Base-by-base conservation (phyloP, 169 alveolate genomes). In the Plasmodium reichenowi region DNA sequence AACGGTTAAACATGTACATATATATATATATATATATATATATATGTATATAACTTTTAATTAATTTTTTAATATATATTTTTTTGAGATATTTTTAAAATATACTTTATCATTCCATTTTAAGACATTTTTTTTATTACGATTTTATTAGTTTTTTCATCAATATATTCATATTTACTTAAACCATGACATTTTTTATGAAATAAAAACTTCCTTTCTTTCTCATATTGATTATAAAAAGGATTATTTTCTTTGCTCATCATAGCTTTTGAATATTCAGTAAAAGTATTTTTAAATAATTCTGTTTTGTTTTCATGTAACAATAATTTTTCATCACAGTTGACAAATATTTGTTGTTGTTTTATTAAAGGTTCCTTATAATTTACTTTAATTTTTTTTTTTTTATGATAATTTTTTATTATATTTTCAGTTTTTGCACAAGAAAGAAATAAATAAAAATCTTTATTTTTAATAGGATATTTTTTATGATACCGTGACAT, bases 141-240 rank as follows among this genome's bases (percentile, higher is more conserved):
- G 15, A 80, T 80, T 56, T 80, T 80, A 17, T 74, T 74, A 43
- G 83, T 67, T 12, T 43, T 29, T 59, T 66, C 72, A 68, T 80
- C 90, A 52, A 52, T 20, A 71, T 17, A 66, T 50, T 80, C 90
- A 45, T n/a, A 13, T 67, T 80, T 80, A 54, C 72, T 80, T 68
- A 80, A 67, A 7, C 90, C 90, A 47, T 80, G 90, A 13, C 80
- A 80, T 24, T 80, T 80, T 48, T 56, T 67, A 50, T 47, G 45
- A 54, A 80, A 80, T 38, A 32, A 80, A 13, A 32, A 67, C 10
- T 45, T 20, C 20, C 29, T 54, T 59, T 71, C 63, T 12, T n/a
- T 10, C 13, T 50, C 13, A 43, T 38, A 2, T 0, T 45, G 13
- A 22, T 10, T 10, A 10, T 13, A 8, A 45, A 45, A 38, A 10